Evolutionary conservation across 805 yeast species (phyloP).

Genomic region (Wickerhamiella alocasiicola): DNA sequence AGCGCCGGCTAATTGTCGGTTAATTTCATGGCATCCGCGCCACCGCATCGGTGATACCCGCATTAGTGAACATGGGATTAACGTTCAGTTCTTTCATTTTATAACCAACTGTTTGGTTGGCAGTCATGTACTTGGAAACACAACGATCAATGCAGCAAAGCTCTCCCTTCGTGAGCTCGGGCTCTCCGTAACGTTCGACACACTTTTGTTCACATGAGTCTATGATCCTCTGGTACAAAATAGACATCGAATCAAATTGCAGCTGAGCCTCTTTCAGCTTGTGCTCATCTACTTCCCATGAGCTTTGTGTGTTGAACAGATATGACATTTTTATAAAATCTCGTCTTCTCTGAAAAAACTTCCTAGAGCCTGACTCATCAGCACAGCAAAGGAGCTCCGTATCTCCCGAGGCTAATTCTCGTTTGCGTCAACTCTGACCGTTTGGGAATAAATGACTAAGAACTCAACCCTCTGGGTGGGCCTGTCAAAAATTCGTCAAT

Average conservation of each 20-base stretch:
- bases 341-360: too few relatives aligned
- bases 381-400: too few relatives aligned
- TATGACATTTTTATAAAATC: constrained; percentile 25
- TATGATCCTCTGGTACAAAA: constrained; percentile 33
- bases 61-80: constrained; percentile 9
- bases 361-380: too few relatives aligned
- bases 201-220: constrained; percentile 62
- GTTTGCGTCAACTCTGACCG: too few relatives aligned
- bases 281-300: constrained; percentile 25
- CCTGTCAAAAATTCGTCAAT: too few relatives aligned
- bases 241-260: constrained; percentile 25
- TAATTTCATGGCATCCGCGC: too few relatives aligned
- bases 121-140: constrained; percentile 66
- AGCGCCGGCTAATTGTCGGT: too few relatives aligned
- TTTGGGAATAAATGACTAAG: too few relatives aligned
- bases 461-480: too few relatives aligned
- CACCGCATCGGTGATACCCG: constrained; percentile 2
- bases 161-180: constrained; percentile 78
- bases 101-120: constrained; percentile 34
- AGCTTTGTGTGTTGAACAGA: constrained; percentile 24
- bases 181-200: constrained; percentile 72
- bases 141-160: constrained; percentile 73
- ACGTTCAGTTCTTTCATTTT: constrained; percentile 39
- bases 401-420: too few relatives aligned
- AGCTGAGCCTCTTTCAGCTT: constrained; percentile 26